Base-by-base conservation (phyloP, 1,284 basidiomycete genomes). In the Garcileccinum viscosum region DNA sequence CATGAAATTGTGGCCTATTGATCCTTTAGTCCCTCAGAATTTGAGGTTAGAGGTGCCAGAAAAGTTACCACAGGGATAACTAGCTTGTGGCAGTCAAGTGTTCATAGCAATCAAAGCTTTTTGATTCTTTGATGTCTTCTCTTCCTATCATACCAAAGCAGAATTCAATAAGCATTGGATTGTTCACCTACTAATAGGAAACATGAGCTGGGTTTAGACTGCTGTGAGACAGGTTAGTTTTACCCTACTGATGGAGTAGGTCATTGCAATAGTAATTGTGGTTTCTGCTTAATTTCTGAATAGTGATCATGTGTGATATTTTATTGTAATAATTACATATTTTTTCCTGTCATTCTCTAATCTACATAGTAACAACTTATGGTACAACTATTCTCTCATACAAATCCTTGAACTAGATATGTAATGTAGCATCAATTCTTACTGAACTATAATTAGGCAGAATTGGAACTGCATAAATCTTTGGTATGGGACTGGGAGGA, bases 201-300 rank as follows among this genome's bases (percentile, higher is more conserved):
- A 65, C 47, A 32, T 68, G 63, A 68, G 63, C 63, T 68, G 59
- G 67, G 67, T 68, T 87, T 87, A 87, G 86, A 87, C 86, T 84
- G 82, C 87, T 83, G 83, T 87, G 85, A 87, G 85, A 87, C 85
- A 87, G 86, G 86, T 87, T 88, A 88, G 86, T 87, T 87, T 86
- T 87, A 87, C 86, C 85, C 85, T 87, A 86, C 85, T 87, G 85
- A 87, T 88, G 86, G 84, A 84, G 84, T 79, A 35, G 33, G 85
- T 87, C 82, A 82, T 87, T 83, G 82, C 85, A 85, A 88, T 82
- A 86, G 87, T 87, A 88, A 87, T 87, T 86, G 84, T n/a, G n/a
- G n/a, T n/a, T n/a, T n/a, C n/a, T n/a, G n/a, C n/a, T n/a, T n/a
- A n/a, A n/a, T n/a, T n/a, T n/a, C n/a, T n/a, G n/a, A n/a, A n/a